Base-by-base conservation (phyloP, 2,329 filamentous ascomycete species). In the Phyllosticta citriasiana region DNA sequence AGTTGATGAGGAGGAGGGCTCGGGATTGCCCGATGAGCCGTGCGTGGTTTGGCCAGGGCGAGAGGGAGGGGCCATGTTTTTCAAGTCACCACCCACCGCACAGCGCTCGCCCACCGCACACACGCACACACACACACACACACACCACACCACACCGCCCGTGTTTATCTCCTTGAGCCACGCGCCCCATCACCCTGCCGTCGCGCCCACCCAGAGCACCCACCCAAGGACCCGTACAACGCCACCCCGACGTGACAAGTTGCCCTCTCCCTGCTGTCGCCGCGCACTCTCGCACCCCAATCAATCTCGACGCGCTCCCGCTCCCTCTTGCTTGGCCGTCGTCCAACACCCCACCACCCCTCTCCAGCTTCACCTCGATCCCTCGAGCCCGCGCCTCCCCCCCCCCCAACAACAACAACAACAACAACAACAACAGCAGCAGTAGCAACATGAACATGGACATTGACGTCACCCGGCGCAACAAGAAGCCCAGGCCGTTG, bases 401-500 rank as follows among this genome's bases (percentile, higher is more conserved):
- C 19, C n/a, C n/a, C n/a, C n/a, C n/a, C n/a, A n/a, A n/a, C n/a
- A n/a, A n/a, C n/a, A n/a, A n/a, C 19, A 22, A 22, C 19, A 22
- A 22, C 19, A 22, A 22, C 19, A 22, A 22, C 19, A 22, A 22
- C 19, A 22, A 22, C 19, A 22, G 2, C 19, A 22, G 19, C 19
- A 22, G 19, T 4, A 30, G 9, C 51, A 62, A 27, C 52, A 59
- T 59, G 60, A 69, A 69, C 51, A 69, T 82, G 73, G 83, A 87
- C 69, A 91, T 96, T 70, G 93, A 97, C 77, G 84, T 84, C 68
- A 87, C 81, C 68, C 86, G 93, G 74, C 89, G 93, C 73, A 97
- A 97, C 79, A 88, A 89, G 78, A 84, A 85, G 73, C 89, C 94
- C 52, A 86, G 93, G 64, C 83, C 87, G 64, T 79, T 99, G 62